Conservation (phyloP, 2,329 filamentous ascomycete genomes). For the Clarireedia hainanense region DNA sequence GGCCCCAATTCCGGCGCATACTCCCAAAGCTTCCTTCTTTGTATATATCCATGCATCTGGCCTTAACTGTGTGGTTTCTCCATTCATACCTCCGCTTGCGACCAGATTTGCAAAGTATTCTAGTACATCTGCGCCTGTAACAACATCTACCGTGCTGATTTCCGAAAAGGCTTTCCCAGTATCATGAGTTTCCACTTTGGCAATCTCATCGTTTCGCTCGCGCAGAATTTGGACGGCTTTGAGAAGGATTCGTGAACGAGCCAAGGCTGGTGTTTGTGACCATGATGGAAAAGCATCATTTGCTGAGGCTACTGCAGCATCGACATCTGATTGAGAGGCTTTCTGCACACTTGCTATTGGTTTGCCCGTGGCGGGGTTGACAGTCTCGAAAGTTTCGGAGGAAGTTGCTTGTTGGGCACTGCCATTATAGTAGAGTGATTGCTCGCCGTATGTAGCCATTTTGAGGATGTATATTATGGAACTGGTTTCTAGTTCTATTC, state of each 20-base stretch:
- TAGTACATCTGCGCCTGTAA: constrained; percentile 75
- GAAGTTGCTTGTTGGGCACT: constrained; percentile 53
- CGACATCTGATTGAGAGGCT: constrained; percentile 58
- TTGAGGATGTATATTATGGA: constrained; percentile 15
- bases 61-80: constrained; percentile 67
- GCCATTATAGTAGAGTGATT: constrained; percentile 71
- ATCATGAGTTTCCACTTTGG: constrained; percentile 71
- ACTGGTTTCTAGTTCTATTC: not conserved
- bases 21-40: constrained; percentile 71
- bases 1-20: constrained; percentile 80
- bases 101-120: constrained; percentile 81
- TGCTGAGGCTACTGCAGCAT: constrained; percentile 65
- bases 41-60: constrained; percentile 77
- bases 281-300: constrained; percentile 64
- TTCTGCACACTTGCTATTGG: constrained; percentile 65
- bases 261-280: constrained; percentile 67
- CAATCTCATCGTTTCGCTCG: constrained; percentile 70
- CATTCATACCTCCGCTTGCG: constrained; percentile 69
- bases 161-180: constrained; percentile 82
- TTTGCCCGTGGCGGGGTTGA: constrained; percentile 65
- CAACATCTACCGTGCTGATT: constrained; percentile 75
- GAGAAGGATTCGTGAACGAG: constrained; percentile 70
- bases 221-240: constrained; percentile 68
- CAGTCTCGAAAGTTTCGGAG: constrained; percentile 57
- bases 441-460: constrained; percentile 36